A percentile compares a stretch with the other conserved stretches of the same genome.
phyloP scores from a whole-genome alignment of 352 stramenopile genomes.

The Thalassiosira hispida region DNA sequence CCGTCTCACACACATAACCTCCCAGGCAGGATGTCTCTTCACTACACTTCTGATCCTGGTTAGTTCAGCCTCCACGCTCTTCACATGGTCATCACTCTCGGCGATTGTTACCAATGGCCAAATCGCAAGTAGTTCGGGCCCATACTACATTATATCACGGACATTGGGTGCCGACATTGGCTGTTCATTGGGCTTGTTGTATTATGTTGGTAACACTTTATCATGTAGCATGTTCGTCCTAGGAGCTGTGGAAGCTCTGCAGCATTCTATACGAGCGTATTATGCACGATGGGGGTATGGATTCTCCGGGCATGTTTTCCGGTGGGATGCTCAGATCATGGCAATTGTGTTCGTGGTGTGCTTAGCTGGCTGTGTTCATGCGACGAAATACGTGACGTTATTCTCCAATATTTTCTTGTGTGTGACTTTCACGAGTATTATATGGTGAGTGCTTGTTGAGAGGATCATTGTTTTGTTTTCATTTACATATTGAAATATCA shows the following conservation, averaged over 20 bases:
- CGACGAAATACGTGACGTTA: constrained; percentile 55
- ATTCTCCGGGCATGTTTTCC: constrained; percentile 44
- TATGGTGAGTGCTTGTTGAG: constrained; percentile 2
- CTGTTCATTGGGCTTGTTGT: constrained; percentile 89
- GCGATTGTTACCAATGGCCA: constrained; percentile 90
- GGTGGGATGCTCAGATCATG: constrained; percentile 28
- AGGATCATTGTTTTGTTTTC: neutral
- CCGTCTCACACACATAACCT: constrained; percentile 87
- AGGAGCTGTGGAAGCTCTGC: constrained; percentile 81
- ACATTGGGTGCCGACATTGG: constrained; percentile 88
- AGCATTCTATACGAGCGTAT: constrained; percentile 63
- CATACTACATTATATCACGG: constrained; percentile 84
- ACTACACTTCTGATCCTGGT: constrained; percentile 66
- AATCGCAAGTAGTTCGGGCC: constrained; percentile 74
- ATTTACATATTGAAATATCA: neutral
- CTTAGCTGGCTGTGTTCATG: constrained; percentile 35
- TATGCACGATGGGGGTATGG: constrained; percentile 45
- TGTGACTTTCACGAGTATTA: constrained; percentile 50
- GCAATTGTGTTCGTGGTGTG: constrained; percentile 47
- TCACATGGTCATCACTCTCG: constrained; percentile 86
- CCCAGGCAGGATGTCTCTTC: constrained; percentile 84
- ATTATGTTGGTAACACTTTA: constrained; percentile 88
- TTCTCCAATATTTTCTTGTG: constrained; percentile 56
- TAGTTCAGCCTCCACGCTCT: constrained; percentile 86
- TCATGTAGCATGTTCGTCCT: constrained; percentile 80